Conservation (phyloP, 176 grass and related monocot species). For the Elymus sibiricus region DNA sequence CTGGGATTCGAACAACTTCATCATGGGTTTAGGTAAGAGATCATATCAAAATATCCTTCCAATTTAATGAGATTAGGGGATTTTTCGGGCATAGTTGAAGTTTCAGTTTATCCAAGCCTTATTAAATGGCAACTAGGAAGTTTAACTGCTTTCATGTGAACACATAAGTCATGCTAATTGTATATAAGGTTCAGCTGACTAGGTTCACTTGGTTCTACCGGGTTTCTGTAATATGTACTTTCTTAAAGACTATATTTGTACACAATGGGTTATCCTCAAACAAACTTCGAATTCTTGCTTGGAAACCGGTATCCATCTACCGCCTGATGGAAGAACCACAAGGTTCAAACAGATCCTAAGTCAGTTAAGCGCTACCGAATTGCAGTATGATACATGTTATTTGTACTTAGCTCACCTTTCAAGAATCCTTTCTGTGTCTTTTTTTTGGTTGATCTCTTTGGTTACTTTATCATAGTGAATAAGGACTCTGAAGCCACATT, state of each 20-base stretch:
- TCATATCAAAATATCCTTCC: neutral
- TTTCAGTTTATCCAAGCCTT: neutral
- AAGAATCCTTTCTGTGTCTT: too few relatives aligned
- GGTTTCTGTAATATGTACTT: neutral
- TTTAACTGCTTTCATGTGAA: constrained; percentile 7
- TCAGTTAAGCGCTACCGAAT: neutral
- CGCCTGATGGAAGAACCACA: neutral
- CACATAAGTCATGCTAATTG: neutral
- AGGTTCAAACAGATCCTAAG: neutral
- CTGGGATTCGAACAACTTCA: constrained; percentile 73
- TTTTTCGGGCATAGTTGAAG: neutral
- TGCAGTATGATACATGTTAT: neutral
- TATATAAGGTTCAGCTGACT: neutral
- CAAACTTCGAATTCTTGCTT: neutral
- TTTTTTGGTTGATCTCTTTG: neutral
- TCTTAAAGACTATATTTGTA: neutral
- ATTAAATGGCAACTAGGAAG: neutral
- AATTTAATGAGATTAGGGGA: neutral
- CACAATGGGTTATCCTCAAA: neutral
- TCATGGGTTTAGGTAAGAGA: constrained; percentile 60
- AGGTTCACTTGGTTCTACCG: neutral
- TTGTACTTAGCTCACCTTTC: neutral
- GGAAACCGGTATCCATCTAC: neutral
- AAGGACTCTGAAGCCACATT: neutral
- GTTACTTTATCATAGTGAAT: neutral